A percentile compares a stretch with the other conserved stretches of the same genome.
These are phyloP conservation scores for Fragilariopsis cylindrus DNA, from an alignment of 108 stramenopile genomes.

Conservation along the genomic window DNA sequence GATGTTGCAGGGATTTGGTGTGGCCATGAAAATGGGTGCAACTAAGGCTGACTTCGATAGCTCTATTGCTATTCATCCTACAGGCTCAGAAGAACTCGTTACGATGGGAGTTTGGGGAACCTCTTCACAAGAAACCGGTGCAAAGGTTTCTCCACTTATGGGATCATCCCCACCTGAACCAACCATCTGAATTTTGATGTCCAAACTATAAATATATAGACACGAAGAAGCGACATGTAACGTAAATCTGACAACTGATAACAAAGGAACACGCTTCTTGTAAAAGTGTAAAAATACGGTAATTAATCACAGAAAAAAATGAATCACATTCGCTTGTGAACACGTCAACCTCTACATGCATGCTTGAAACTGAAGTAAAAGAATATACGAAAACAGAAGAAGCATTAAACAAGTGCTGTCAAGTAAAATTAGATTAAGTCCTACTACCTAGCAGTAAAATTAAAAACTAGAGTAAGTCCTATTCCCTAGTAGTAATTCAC, in stretches of 20 bases:
- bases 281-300: too few relatives aligned
- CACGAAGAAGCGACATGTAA: too few relatives aligned
- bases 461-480: too few relatives aligned
- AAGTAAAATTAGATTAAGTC: too few relatives aligned
- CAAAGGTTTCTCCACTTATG: constrained; percentile 67
- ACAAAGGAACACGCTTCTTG: too few relatives aligned
- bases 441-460: too few relatives aligned
- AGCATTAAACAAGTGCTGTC: background rate
- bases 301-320: too few relatives aligned
- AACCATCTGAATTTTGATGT: constrained; percentile 18
- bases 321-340: too few relatives aligned
- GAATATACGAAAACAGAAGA: background rate
- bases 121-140: constrained; percentile 62
- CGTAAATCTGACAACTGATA: too few relatives aligned
- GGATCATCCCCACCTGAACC: constrained; percentile 69
- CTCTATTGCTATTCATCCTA: constrained; percentile 96
- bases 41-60: constrained; percentile 97
- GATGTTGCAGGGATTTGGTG: constrained; percentile 92
- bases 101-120: constrained; percentile 87
- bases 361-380: background rate
- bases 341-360: too few relatives aligned
- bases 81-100: constrained; percentile 87
- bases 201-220: too few relatives aligned
- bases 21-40: constrained; percentile 92
- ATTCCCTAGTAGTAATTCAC: too few relatives aligned